These are phyloP conservation scores for Diplogelasinospora grovesii DNA, from an alignment of 495 filamentous ascomycete species.

Conservation along the genomic window DNA sequence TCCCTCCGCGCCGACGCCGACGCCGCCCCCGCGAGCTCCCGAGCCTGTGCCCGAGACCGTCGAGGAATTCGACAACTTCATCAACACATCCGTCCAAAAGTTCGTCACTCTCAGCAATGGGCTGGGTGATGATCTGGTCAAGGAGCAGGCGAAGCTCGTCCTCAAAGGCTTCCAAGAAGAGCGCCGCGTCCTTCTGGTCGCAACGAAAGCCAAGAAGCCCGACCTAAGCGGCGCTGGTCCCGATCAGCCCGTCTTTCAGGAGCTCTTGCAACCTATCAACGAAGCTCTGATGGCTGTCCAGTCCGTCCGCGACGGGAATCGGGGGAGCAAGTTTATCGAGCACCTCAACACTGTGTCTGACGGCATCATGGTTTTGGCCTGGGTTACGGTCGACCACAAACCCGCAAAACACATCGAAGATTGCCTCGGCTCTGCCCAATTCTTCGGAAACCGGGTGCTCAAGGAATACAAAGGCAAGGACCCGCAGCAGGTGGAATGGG, in stretches of 20 bases:
- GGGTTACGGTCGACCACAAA: conserved; percentile 73
- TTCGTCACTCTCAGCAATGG: conserved; percentile 72
- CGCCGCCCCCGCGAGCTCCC: conserved; percentile 31
- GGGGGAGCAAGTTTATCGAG: conserved; percentile 60
- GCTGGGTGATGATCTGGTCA: conserved; percentile 69
- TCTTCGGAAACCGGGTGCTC: conserved; percentile 85
- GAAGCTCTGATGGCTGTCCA: conserved; percentile 66
- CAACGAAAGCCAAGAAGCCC: conserved; percentile 89
- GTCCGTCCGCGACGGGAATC: conserved; percentile 71
- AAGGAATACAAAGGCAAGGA: conserved; percentile 87
- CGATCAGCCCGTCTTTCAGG: conserved; percentile 59
- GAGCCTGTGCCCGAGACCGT: conserved; percentile 68
- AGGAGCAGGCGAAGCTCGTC: conserved; percentile 57
- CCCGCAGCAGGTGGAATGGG: conserved; percentile 72
- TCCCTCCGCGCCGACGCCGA: conserved; percentile 14
- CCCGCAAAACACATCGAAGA: conserved; percentile 78
- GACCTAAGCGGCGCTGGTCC: conserved; percentile 58
- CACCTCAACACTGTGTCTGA: conserved; percentile 84
- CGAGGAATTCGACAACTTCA: conserved; percentile 77
- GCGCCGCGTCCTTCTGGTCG: conserved; percentile 78
- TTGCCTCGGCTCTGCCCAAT: conserved; percentile 70
- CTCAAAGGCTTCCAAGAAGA: conserved; percentile 64
- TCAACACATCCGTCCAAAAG: conserved; percentile 65
- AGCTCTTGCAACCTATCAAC: conserved; percentile 70
- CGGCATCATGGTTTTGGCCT: conserved; percentile 75